Evolutionary conservation across 305 asterid genomes (phyloP).

Genomic region (Solanum hybrid): DNA sequence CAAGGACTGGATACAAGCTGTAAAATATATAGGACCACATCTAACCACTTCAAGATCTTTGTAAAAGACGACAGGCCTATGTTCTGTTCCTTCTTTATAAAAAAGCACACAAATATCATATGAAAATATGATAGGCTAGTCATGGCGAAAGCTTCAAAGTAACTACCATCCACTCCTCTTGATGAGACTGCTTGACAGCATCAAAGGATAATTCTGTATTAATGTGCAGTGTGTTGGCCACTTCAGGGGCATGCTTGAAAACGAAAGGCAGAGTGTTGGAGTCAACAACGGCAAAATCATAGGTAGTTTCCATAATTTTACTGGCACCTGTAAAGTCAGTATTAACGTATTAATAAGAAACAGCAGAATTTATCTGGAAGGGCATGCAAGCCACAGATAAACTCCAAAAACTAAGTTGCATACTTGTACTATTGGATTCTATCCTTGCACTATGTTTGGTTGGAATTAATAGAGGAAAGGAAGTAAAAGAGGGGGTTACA

Average conservation of each 20-base stretch:
- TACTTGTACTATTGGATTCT: neutral
- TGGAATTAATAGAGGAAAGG: neutral
- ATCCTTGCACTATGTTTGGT: neutral
- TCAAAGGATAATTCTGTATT: constrained; percentile 41
- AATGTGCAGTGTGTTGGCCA: constrained; percentile 48
- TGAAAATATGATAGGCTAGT: neutral
- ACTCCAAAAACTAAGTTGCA: neutral
- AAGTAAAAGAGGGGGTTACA: neutral
- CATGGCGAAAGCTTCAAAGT: neutral
- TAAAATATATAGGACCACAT: neutral
- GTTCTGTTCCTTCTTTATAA: neutral
- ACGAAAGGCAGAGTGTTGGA: constrained; percentile 84
- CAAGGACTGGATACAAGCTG: neutral
- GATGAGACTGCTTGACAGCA: constrained; percentile 35
- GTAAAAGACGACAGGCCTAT: neutral
- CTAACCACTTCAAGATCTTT: neutral
- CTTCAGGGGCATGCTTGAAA: constrained; percentile 81
- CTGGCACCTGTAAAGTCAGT: constrained; percentile 40
- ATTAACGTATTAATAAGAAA: constrained; percentile 5
- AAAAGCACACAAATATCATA: neutral
- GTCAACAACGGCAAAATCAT: constrained; percentile 83
- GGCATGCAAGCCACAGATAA: neutral
- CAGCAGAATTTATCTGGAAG: neutral
- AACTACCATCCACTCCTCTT: constrained; percentile 73
- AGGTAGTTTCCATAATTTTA: constrained; percentile 54